These are phyloP conservation scores for Nicotiana benthamiana DNA, from an alignment of 257 asterid species.

Conservation along the genomic window DNA sequence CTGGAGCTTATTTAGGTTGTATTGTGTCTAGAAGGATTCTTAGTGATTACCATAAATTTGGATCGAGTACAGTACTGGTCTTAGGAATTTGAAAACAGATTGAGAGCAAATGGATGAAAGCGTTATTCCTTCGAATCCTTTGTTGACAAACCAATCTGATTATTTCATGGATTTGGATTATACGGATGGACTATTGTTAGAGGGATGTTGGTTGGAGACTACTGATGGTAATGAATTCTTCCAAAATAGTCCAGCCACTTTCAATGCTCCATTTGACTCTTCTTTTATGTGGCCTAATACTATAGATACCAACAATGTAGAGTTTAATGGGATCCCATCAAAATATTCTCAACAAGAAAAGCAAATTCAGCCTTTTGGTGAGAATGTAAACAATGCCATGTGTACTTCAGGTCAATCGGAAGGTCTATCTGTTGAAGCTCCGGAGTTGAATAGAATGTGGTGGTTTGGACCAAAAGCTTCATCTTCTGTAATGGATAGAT, in stretches of 20 bases:
- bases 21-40: constrained; percentile 2
- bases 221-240: constrained; percentile 53
- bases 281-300: constrained; percentile 47
- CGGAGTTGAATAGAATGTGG: constrained; percentile 40
- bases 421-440: constrained; percentile 18
- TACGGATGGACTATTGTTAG: constrained; percentile 66
- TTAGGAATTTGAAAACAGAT: constrained; percentile 15
- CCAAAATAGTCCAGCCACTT: constrained; percentile 30
- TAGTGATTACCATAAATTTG: constrained; percentile 1
- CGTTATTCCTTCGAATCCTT: constrained; percentile 34
- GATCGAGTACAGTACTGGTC: constrained; percentile 5
- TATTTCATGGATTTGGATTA: constrained; percentile 70
- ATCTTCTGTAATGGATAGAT: constrained; percentile 58
- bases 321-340: constrained; percentile 20
- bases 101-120: constrained; percentile 47
- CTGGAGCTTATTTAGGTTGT: not conserved
- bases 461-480: constrained; percentile 70
- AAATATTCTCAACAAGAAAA: constrained; percentile 32
- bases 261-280: constrained; percentile 54
- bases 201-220: constrained; percentile 82
- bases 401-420: constrained; percentile 21
- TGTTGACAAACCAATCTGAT: constrained; percentile 36
- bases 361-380: constrained; percentile 32
- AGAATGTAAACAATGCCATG: constrained; percentile 14
- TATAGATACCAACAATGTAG: constrained; percentile 29